These are phyloP conservation scores for Vitis labrusca DNA, from an alignment of 164 flowering plant species.

Conservation along the genomic window DNA sequence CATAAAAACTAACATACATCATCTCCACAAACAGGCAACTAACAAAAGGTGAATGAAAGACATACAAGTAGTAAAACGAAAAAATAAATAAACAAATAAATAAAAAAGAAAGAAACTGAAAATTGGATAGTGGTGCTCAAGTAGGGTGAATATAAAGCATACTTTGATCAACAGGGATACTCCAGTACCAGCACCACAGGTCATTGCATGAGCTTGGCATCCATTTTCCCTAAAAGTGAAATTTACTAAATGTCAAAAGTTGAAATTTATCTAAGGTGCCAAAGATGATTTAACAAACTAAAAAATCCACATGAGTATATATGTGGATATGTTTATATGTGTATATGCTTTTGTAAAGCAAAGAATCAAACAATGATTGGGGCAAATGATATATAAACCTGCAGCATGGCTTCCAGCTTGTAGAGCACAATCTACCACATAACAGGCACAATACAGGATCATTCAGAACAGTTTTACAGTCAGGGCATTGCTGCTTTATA, in stretches of 20 bases:
- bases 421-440: slow-evolving; percentile 88
- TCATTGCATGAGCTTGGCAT: slow-evolving; percentile 68
- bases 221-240: slow-evolving; percentile 52
- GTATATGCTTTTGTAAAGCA: background rate
- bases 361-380: background rate
- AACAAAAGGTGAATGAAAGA: background rate
- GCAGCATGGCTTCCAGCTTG: slow-evolving; percentile 84
- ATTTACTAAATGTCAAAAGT: slow-evolving; percentile 2
- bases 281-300: background rate
- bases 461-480: slow-evolving; percentile 47
- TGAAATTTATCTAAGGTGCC: background rate
- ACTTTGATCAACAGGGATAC: slow-evolving; percentile 82
- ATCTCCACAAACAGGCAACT: background rate
- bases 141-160: slow-evolving; percentile 13
- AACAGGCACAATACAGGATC: slow-evolving; percentile 88
- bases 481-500: slow-evolving; percentile 66
- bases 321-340: too few species aligned
- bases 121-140: background rate
- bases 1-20: slow-evolving; percentile 5
- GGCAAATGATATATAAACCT: slow-evolving; percentile 40
- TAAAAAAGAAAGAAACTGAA: background rate
- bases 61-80: too few species aligned
- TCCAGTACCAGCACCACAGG: slow-evolving; percentile 93
- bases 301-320: too few species aligned
- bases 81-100: too few species aligned